Evolutionary conservation across 2,329 filamentous ascomycete species (phyloP).

Genomic region (Aureobasidium sp.): DNA sequence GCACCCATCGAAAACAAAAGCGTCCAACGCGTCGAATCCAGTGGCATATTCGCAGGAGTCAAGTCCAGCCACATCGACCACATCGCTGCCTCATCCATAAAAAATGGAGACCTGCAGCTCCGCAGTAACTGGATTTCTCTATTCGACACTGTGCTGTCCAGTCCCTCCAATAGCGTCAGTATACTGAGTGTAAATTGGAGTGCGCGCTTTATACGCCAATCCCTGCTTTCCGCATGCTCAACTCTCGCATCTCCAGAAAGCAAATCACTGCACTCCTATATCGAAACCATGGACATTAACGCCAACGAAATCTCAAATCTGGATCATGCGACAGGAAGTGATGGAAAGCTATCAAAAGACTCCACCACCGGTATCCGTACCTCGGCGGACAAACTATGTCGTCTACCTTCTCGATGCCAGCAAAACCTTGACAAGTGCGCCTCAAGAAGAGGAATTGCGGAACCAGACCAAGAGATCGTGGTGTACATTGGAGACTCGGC

Average conservation of each 20-base stretch:
- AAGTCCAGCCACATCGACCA: constrained; percentile 26
- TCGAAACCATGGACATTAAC: constrained; percentile 21
- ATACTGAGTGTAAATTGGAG: constrained; percentile 46
- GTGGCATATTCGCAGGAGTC: constrained; percentile 35
- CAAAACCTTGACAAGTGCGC: not conserved
- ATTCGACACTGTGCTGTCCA: constrained; percentile 22
- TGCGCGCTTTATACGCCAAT: constrained; percentile 32
- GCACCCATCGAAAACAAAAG: constrained; percentile 35
- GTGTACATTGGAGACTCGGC: constrained; percentile 44
- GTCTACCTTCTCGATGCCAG: constrained; percentile 20
- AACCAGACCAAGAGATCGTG: constrained; percentile 18
- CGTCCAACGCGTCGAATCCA: constrained; percentile 33
- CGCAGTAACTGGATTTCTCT: constrained; percentile 33
- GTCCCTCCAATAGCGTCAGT: constrained; percentile 20
- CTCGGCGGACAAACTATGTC: constrained; percentile 35
- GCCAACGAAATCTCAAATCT: constrained; percentile 33
- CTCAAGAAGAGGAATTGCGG: not conserved
- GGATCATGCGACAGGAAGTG: constrained; percentile 21
- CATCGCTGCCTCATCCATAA: constrained; percentile 26
- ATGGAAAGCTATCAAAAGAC: constrained; percentile 23
- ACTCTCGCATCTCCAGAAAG: not conserved
- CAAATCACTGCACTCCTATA: not conserved
- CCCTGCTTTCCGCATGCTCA: constrained; percentile 16
- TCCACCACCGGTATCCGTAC: constrained; percentile 29
- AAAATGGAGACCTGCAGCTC: constrained; percentile 28